Evolutionary conservation across 148 eudicot species (phyloP).

Genomic region (Chenopodium suecicum): DNA sequence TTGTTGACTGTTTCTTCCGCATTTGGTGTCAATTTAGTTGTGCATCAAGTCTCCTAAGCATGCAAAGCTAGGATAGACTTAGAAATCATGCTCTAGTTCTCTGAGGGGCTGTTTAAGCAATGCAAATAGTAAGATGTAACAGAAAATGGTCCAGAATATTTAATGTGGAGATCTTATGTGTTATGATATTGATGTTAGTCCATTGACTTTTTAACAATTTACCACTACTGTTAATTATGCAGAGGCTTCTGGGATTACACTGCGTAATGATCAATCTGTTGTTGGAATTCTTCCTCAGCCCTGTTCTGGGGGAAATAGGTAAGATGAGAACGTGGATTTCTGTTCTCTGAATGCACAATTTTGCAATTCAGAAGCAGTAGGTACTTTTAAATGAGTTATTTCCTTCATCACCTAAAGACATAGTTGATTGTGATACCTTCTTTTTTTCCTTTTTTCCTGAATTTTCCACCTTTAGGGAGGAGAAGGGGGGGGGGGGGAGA

Average conservation of each 20-base stretch:
- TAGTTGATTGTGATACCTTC: background rate
- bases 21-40: conserved; percentile 1
- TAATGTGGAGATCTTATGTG: background rate
- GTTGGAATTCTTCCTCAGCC: conserved; percentile 94
- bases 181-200: background rate
- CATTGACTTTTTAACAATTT: background rate
- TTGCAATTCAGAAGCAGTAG: conserved; percentile 21
- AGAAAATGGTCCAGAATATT: background rate
- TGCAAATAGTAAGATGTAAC: background rate
- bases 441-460: background rate
- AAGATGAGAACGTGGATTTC: conserved; percentile 29
- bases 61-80: background rate
- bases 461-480: background rate
- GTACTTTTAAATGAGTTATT: background rate
- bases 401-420: background rate
- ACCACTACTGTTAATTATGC: conserved; percentile 33
- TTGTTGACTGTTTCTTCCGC: background rate
- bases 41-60: background rate
- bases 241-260: conserved; percentile 72
- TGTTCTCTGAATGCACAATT: conserved; percentile 19
- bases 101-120: background rate
- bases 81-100: background rate
- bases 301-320: conserved; percentile 74
- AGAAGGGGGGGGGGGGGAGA: background rate
- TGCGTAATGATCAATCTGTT: conserved; percentile 55